Evolutionary conservation across 495 filamentous ascomycete species (phyloP).

Genomic region (Neurospora sp.): DNA sequence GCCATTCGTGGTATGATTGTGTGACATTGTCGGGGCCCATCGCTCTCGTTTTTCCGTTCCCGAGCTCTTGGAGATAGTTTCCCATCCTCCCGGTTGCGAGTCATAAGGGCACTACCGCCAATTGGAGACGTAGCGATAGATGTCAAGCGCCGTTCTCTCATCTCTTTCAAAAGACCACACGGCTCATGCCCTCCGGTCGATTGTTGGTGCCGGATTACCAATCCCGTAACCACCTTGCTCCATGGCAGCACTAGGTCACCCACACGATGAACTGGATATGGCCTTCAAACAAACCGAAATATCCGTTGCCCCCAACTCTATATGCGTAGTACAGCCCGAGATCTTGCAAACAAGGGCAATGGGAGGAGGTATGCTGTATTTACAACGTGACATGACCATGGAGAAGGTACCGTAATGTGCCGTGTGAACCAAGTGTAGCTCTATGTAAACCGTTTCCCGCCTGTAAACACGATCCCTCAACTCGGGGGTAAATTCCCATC

Average conservation of each 20-base stretch:
- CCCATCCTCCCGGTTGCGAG: neutral
- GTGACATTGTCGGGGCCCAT: neutral
- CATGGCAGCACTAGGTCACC: neutral
- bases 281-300: neutral
- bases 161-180: neutral
- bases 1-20: neutral
- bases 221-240: neutral
- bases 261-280: neutral
- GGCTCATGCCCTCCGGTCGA: neutral
- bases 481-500: neutral
- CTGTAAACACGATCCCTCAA: neutral
- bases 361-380: neutral
- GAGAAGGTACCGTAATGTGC: neutral
- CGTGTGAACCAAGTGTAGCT: neutral
- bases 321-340: neutral
- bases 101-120: no score
- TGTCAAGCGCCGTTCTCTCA: neutral
- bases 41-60: neutral
- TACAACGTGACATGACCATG: neutral
- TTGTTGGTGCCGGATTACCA: no score
- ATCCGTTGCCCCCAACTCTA: neutral
- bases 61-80: neutral
- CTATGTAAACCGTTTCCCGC: neutral
- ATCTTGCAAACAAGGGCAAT: neutral
- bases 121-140: no score